phyloP scores from a whole-genome alignment of 768 basidiomycete genomes.

The Agrocybe pediades region DNA sequence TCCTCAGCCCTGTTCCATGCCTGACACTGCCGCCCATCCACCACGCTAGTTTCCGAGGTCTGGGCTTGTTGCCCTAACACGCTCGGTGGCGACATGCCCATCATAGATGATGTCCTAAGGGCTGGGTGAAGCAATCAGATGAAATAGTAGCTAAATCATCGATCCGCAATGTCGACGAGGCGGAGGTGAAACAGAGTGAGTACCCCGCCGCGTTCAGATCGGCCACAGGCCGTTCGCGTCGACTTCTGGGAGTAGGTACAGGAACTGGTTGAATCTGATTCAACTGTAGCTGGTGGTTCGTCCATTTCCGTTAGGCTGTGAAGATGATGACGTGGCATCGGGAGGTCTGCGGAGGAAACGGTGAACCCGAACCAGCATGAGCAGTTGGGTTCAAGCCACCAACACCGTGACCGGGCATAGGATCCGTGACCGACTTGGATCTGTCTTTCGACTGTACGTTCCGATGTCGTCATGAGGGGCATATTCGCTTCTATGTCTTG shows the following conservation, averaged over 20 bases:
- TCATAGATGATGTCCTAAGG: constrained; percentile 74
- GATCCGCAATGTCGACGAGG: constrained; percentile 53
- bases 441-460: too few species aligned
- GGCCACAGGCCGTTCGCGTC: constrained; percentile 56
- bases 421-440: too few species aligned
- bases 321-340: too few species aligned
- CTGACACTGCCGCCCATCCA: constrained; percentile 44
- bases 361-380: too few species aligned
- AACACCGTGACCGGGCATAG: too few species aligned
- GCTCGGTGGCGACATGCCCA: constrained; percentile 67
- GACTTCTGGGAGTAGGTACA: constrained; percentile 54
- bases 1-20: constrained; percentile 64
- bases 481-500: too few species aligned
- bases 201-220: constrained; percentile 10
- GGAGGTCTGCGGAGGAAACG: too few species aligned
- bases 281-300: constrained; percentile 68
- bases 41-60: too few species aligned
- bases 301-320: too few species aligned
- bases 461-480: too few species aligned
- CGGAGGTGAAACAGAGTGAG: constrained; percentile 44
- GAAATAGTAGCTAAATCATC: constrained; percentile 74
- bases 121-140: constrained; percentile 81
- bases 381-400: too few species aligned
- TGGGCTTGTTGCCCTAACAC: constrained; percentile 57
- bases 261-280: constrained; percentile 57